Evolutionary conservation across 805 yeast species (phyloP).

Genomic region (Hermanozyma aechmeae): DNA sequence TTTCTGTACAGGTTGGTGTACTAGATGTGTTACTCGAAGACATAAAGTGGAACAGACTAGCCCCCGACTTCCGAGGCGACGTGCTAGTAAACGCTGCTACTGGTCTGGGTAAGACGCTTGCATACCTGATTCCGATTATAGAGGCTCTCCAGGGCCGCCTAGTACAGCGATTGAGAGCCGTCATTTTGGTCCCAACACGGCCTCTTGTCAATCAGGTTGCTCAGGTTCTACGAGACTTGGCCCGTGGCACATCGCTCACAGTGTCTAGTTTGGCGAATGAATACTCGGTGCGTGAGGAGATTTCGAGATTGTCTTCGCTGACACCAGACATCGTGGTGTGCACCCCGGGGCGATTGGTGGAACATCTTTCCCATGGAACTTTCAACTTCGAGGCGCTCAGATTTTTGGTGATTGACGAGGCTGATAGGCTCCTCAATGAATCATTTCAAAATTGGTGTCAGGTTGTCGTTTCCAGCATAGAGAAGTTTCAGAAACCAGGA

Average conservation of each 20-base stretch:
- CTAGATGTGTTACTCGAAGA: conserved; percentile 44
- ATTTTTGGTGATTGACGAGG: conserved; percentile 71
- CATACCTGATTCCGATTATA: conserved; percentile 77
- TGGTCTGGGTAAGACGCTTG: conserved; percentile 92
- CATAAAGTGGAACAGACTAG: conserved; percentile 25
- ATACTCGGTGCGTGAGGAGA: conserved; percentile 54
- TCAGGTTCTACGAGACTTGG: conserved; percentile 46
- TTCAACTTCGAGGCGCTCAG: conserved; percentile 44
- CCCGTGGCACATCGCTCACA: conserved; percentile 60
- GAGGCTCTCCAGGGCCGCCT: conserved; percentile 53
- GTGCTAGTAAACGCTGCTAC: conserved; percentile 87
- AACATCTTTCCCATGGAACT: conserved; percentile 42
- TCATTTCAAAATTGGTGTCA: conserved; percentile 90
- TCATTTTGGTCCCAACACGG: conserved; percentile 82
- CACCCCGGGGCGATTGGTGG: conserved; percentile 81
- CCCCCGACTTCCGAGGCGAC: conserved; percentile 60
- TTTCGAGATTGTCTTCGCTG: conserved; percentile 30
- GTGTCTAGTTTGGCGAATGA: conserved; percentile 51
- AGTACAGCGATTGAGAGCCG: conserved; percentile 66
- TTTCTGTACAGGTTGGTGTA: conserved; percentile 69
- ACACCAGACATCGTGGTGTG: conserved; percentile 61
- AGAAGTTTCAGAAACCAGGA: conserved; percentile 5
- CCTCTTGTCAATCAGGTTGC: conserved; percentile 81
- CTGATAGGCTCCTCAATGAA: conserved; percentile 76
- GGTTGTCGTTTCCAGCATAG: conserved; percentile 35